Percentiles rank a stretch among this genome's conserved stretches.
Conservation (phyloP, 192 early-diverging fungal species). For the Powellomyces hirtus region DNA sequence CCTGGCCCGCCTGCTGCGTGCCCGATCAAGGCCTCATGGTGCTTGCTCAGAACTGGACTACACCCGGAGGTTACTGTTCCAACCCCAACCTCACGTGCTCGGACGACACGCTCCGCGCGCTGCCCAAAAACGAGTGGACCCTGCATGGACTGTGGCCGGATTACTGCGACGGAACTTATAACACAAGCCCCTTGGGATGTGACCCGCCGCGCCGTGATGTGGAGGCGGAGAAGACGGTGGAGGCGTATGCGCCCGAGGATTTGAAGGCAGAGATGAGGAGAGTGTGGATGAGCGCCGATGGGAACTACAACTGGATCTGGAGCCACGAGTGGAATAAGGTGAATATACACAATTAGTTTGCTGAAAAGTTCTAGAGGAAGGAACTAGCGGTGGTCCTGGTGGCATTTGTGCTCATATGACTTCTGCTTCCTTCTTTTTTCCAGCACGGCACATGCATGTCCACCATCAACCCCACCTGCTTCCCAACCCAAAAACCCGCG, state of each 20-base stretch:
- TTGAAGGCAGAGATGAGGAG: constrained; percentile 52
- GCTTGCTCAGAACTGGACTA: constrained; percentile 61
- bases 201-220: constrained; percentile 59
- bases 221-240: constrained; percentile 53
- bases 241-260: constrained; percentile 14
- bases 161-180: constrained; percentile 53
- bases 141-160: constrained; percentile 83
- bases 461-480: constrained; percentile 64
- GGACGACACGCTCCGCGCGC: not conserved
- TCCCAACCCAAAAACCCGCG: constrained; percentile 39
- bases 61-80: constrained; percentile 46
- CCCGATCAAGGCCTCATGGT: constrained; percentile 51
- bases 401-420: too few species aligned
- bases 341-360: too few species aligned
- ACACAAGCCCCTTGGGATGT: constrained; percentile 52
- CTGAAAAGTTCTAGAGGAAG: too few species aligned
- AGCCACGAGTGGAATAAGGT: constrained; percentile 74
- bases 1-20: constrained; percentile 49
- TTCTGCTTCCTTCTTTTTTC: not conserved
- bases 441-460: constrained; percentile 74
- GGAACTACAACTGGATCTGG: constrained; percentile 78
- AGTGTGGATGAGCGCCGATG: constrained; percentile 69
- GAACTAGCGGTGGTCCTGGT: too few species aligned
- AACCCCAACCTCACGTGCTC: constrained; percentile 19
- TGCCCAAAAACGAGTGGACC: constrained; percentile 47